phyloP scores from a whole-genome alignment of 2,329 filamentous ascomycete species.

The Alternaria arbusti region DNA sequence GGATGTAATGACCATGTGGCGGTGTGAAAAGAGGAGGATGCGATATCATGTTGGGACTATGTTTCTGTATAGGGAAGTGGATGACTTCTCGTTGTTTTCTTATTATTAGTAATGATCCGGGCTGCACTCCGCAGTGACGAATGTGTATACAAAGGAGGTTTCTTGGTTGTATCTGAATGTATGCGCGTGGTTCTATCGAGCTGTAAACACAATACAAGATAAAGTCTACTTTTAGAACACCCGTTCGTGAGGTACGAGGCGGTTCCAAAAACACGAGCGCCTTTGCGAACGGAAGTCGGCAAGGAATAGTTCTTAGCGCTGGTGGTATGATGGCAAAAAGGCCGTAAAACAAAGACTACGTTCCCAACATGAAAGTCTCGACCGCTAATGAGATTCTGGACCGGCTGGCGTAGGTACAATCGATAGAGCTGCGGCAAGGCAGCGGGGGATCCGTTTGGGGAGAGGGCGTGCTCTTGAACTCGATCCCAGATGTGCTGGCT shows the following conservation, averaged over 20 bases:
- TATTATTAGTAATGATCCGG: slow-evolving; percentile 5
- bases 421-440: background rate
- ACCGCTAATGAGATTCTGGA: background rate
- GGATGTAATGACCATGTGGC: background rate
- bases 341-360: background rate
- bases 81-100: background rate
- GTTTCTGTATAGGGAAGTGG: background rate
- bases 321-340: background rate
- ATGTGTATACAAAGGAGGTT: background rate
- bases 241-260: background rate
- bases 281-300: background rate
- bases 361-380: background rate
- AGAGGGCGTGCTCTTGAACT: background rate
- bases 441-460: background rate
- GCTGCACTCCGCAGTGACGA: slow-evolving; percentile 1
- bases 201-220: background rate
- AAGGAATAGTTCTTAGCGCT: background rate
- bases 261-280: background rate
- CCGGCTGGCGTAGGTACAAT: background rate
- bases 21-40: background rate
- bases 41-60: background rate
- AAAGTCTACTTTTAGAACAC: background rate
- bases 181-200: background rate
- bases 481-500: background rate
- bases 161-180: background rate